A percentile compares a stretch with the other conserved stretches of the same genome.
Evolutionary conservation across 2,329 filamentous ascomycete species (phyloP).

Genomic region (Colletotrichum siamense): DNA sequence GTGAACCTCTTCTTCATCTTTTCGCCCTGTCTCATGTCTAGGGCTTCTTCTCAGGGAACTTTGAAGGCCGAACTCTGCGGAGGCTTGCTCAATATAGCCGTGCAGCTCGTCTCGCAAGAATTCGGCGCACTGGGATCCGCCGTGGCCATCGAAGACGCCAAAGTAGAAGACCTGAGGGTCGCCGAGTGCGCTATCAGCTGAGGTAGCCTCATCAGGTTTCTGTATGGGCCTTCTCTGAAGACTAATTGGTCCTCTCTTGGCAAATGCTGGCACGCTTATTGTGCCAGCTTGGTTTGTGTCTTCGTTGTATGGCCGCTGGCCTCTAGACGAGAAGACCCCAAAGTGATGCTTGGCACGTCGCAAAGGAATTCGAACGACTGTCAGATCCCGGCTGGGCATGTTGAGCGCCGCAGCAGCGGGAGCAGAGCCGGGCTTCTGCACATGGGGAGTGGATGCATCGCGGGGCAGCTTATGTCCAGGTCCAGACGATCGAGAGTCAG

Average conservation of each 20-base stretch:
- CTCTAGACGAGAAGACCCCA: slow-evolving; percentile 78
- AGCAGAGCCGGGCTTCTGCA: slow-evolving; percentile 55
- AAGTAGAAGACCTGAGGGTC: slow-evolving; percentile 99
- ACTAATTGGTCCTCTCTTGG: slow-evolving; percentile 77
- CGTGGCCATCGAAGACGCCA: slow-evolving; percentile 94
- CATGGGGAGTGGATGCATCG: slow-evolving; percentile 82
- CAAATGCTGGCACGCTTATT: slow-evolving; percentile 91
- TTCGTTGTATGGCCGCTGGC: slow-evolving; percentile 88
- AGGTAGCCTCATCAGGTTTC: slow-evolving; percentile 64
- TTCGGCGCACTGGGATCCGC: slow-evolving; percentile 84
- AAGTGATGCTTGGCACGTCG: slow-evolving; percentile 96
- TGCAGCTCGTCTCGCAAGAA: slow-evolving; percentile 87
- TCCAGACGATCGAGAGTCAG: slow-evolving; percentile 73
- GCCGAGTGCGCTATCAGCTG: slow-evolving; percentile 78
- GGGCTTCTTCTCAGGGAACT: slow-evolving; percentile 70
- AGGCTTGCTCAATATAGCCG: slow-evolving; percentile 85
- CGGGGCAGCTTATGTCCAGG: slow-evolving; percentile 87
- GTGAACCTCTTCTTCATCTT: slow-evolving; percentile 34
- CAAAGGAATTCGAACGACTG: slow-evolving; percentile 92
- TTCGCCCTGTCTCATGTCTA: slow-evolving; percentile 30
- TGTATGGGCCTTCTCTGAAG: slow-evolving; percentile 51
- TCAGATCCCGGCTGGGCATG: slow-evolving; percentile 75
- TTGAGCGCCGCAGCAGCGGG: slow-evolving; percentile 66
- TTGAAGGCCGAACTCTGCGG: slow-evolving; percentile 75
- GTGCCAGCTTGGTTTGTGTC: slow-evolving; percentile 94